Conservation (phyloP, 371 early-diverging fungal genomes). For the Zychaea mexicana region DNA sequence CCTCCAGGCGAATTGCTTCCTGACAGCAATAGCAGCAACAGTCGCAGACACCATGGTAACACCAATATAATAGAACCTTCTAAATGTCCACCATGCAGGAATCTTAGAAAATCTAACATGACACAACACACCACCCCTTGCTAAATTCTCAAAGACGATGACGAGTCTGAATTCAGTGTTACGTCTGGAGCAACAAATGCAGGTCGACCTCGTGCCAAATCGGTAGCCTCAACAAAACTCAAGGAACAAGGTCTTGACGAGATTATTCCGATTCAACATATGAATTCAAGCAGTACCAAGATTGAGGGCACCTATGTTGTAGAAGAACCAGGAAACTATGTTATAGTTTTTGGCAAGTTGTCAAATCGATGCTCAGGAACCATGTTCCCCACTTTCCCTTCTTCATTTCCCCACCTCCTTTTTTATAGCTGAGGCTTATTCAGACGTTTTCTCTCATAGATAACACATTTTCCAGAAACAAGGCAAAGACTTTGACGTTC, state of each 20-base stretch:
- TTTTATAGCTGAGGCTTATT: too few species aligned
- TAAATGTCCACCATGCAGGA: not conserved
- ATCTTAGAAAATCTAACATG: not conserved
- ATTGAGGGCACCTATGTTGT: constrained; percentile 35
- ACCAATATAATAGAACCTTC: not conserved
- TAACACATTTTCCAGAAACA: constrained; percentile 89
- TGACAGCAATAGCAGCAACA: not conserved
- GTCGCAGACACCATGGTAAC: constrained; percentile 2
- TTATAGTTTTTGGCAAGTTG: constrained; percentile 43
- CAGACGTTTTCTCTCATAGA: constrained; percentile 43
- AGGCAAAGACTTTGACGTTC: constrained; percentile 85
- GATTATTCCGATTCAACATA: constrained; percentile 35
- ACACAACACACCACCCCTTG: too few species aligned
- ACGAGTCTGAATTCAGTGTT: constrained; percentile 5
- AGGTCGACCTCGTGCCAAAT: constrained; percentile 22
- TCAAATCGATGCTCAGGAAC: not conserved
- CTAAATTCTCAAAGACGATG: constrained; percentile 4
- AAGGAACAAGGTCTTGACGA: constrained; percentile 25
- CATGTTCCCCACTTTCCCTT: too few species aligned
- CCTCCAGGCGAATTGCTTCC: constrained; percentile 17
- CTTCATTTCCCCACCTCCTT: too few species aligned
- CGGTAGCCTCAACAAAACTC: constrained; percentile 24
- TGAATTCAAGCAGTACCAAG: constrained; percentile 25
- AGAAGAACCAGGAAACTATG: constrained; percentile 40
- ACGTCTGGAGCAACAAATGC: not conserved